phyloP scores from a whole-genome alignment of 345 rosid species.

The Populus ilicifolia region DNA sequence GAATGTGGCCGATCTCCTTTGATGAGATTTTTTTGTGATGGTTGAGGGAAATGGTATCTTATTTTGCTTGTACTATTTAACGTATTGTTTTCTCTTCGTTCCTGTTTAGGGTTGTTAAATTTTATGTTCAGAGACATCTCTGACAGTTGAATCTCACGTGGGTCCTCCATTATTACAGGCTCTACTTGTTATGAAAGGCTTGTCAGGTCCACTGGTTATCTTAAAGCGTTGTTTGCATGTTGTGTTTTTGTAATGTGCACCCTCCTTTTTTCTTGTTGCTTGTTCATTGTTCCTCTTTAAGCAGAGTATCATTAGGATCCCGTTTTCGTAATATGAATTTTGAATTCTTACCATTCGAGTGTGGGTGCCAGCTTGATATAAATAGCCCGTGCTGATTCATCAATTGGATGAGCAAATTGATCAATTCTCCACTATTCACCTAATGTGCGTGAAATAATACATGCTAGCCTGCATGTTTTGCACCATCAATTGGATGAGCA shows the following conservation, averaged over 20 bases:
- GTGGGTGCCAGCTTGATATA: no score
- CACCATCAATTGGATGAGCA: no score
- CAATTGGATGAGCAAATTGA: no score
- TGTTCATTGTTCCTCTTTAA: background rate
- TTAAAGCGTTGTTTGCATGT: slow-evolving; percentile 5
- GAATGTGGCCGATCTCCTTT: slow-evolving; percentile 49
- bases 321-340: no score
- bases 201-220: slow-evolving; percentile 15
- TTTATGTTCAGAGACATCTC: slow-evolving; percentile 27
- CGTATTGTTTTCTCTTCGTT: background rate
- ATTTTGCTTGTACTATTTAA: slow-evolving; percentile 31
- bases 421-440: no score
- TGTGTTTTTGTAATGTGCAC: background rate
- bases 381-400: no score
- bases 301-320: no score
- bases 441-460: no score
- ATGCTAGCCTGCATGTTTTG: no score
- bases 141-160: slow-evolving; percentile 41
- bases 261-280: background rate
- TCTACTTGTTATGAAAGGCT: background rate
- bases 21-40: slow-evolving; percentile 22
- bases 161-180: slow-evolving; percentile 22
- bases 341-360: no score
- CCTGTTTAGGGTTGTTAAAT: slow-evolving; percentile 18
- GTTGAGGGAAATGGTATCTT: slow-evolving; percentile 11